phyloP scores from a whole-genome alignment of 2,329 filamentous ascomycete species.

The Venturia nashicola region DNA sequence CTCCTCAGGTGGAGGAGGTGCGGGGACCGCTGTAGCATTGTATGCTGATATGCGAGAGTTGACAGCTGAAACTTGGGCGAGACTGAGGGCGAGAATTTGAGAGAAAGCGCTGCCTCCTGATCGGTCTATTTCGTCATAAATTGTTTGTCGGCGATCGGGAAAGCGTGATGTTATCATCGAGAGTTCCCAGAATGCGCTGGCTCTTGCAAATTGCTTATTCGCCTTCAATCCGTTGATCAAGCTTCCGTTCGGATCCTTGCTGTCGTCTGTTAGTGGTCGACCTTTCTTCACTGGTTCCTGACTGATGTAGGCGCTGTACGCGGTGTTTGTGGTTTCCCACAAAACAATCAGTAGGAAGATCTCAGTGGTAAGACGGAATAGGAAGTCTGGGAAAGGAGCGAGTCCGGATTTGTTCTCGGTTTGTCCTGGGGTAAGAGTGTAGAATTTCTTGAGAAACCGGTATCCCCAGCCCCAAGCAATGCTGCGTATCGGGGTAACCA shows the following conservation, averaged over 20 bases:
- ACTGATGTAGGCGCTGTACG: slow-evolving; percentile 70
- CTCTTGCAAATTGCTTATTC: slow-evolving; percentile 52
- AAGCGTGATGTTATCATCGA: slow-evolving; percentile 66
- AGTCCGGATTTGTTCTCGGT: not conserved
- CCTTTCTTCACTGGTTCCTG: slow-evolving; percentile 73
- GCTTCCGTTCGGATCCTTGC: slow-evolving; percentile 85
- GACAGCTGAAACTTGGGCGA: slow-evolving; percentile 56
- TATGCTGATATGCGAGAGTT: slow-evolving; percentile 46
- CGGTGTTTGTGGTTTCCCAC: slow-evolving; percentile 65
- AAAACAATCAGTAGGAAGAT: slow-evolving; percentile 35
- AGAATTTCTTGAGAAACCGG: slow-evolving; percentile 36
- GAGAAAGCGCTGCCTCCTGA: slow-evolving; percentile 69
- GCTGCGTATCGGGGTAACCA: slow-evolving; percentile 1
- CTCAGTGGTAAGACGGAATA: slow-evolving; percentile 15
- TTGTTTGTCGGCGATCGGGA: slow-evolving; percentile 61
- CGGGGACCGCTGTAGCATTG: slow-evolving; percentile 15
- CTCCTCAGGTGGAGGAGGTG: slow-evolving; percentile 3
- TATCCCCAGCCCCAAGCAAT: slow-evolving; percentile 1
- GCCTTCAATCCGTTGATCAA: slow-evolving; percentile 71
- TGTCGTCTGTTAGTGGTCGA: slow-evolving; percentile 71
- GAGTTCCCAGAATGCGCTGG: slow-evolving; percentile 87
- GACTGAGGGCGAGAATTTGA: slow-evolving; percentile 59
- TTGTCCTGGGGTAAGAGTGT: slow-evolving; percentile 3
- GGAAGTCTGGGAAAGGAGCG: slow-evolving; percentile 4
- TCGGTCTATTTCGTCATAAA: slow-evolving; percentile 81